Evolutionary conservation across 1,284 basidiomycete species (phyloP).

Genomic region (Leccinum solheimii): DNA sequence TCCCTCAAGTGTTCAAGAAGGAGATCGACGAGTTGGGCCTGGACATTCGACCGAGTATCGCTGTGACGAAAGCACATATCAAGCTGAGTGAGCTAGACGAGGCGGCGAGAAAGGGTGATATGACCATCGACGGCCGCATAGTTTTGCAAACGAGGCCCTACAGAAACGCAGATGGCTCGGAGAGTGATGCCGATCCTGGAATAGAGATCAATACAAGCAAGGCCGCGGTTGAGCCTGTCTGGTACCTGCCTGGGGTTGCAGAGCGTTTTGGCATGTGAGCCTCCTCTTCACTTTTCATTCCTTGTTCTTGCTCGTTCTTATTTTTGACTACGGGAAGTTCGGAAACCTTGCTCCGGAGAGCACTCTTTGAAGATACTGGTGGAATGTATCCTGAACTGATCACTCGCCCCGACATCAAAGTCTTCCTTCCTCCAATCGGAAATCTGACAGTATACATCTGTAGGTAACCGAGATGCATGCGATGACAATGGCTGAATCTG

Average conservation of each 20-base stretch:
- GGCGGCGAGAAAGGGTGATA: constrained; percentile 68
- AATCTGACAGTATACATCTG: constrained; percentile 93
- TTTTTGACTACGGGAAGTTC: constrained; percentile 47
- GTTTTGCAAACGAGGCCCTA: constrained; percentile 66
- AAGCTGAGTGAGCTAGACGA: constrained; percentile 93
- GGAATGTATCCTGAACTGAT: constrained; percentile 97
- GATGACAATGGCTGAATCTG: constrained; percentile 3
- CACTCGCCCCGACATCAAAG: constrained; percentile 92
- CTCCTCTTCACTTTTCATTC: neutral
- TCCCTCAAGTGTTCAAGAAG: constrained; percentile 73
- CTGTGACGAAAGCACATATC: constrained; percentile 86
- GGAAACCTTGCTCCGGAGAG: constrained; percentile 81
- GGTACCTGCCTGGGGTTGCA: constrained; percentile 94
- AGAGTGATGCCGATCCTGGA: constrained; percentile 67
- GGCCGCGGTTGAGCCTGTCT: constrained; percentile 90
- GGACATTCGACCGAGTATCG: constrained; percentile 88
- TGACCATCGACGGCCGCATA: constrained; percentile 83
- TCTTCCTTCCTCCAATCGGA: constrained; percentile 95
- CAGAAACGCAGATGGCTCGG: constrained; percentile 61
- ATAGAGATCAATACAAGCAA: constrained; percentile 88
- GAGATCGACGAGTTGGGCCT: constrained; percentile 67
- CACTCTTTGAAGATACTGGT: constrained; percentile 92
- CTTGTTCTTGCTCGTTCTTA: neutral
- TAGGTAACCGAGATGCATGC: constrained; percentile 34
- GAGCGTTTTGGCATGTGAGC: constrained; percentile 84